These are phyloP conservation scores for Opeltia flavorubescens DNA, from an alignment of 495 filamentous ascomycete species.

Conservation along the genomic window DNA sequence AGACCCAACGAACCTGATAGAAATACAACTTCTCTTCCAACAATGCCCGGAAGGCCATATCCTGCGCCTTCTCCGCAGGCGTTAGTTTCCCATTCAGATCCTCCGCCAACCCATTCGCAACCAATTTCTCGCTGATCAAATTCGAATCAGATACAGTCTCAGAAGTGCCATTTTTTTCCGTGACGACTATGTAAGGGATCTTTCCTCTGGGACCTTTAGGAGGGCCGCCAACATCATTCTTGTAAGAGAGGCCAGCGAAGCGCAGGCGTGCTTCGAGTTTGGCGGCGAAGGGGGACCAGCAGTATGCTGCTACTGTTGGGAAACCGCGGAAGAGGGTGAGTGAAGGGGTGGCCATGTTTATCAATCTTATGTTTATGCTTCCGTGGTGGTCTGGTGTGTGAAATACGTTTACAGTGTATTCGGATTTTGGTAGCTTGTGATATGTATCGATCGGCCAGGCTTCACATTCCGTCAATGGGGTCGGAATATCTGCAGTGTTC, in stretches of 20 bases:
- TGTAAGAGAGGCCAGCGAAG: conserved; percentile 35
- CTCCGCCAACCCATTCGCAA: conserved; percentile 24
- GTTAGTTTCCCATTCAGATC: conserved; percentile 34
- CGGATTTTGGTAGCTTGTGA: too few species aligned
- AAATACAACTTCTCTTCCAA: conserved; percentile 51
- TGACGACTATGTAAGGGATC: conserved; percentile 37
- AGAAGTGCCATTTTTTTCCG: conserved; percentile 5
- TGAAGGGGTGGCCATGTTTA: neutral
- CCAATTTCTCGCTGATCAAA: conserved; percentile 35
- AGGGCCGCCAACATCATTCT: conserved; percentile 26
- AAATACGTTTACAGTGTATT: too few species aligned
- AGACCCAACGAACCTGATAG: conserved; percentile 27
- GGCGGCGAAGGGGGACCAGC: conserved; percentile 51
- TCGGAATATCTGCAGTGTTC: too few species aligned
- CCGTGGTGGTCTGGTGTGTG: too few species aligned
- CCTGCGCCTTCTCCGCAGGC: conserved; percentile 25
- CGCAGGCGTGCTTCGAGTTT: conserved; percentile 53
- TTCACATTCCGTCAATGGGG: too few species aligned
- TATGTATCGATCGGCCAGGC: too few species aligned
- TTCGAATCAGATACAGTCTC: conserved; percentile 31
- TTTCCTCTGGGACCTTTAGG: conserved; percentile 38
- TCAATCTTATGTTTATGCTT: too few species aligned
- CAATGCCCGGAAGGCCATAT: conserved; percentile 37
- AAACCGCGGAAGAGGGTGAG: conserved; percentile 43
- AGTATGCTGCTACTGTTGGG: conserved; percentile 23